A percentile compares a stretch with the other conserved stretches of the same genome.
Conservation (phyloP, 169 alveolate genomes). For the Plasmodium ovale region DNA sequence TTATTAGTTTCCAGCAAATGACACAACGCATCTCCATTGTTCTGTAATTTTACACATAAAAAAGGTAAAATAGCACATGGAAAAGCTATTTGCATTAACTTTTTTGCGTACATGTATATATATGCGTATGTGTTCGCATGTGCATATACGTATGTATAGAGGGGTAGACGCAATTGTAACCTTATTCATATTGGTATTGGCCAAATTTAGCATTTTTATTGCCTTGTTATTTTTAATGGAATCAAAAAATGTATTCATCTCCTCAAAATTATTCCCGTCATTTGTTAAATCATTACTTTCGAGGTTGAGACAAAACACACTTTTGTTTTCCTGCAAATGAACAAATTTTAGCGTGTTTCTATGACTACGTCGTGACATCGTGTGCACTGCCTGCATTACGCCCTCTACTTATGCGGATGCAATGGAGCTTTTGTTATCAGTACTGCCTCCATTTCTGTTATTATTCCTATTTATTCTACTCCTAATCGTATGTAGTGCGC, state of each 20-base stretch:
- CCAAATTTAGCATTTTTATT: slow-evolving; percentile 45
- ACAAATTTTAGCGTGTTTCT: background rate
- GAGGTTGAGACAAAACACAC: slow-evolving; percentile 38
- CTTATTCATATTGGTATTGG: slow-evolving; percentile 68
- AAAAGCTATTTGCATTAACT: background rate
- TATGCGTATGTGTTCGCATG: background rate
- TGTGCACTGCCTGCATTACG: too few relatives aligned
- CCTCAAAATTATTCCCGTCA: slow-evolving; percentile 30
- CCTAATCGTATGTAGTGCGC: background rate
- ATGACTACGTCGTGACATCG: background rate
- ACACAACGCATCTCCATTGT: slow-evolving; percentile 51
- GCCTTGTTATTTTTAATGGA: slow-evolving; percentile 47
- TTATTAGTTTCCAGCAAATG: slow-evolving; percentile 33
- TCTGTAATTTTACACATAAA: slow-evolving; percentile 1
- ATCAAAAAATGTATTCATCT: slow-evolving; percentile 32
- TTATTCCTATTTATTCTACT: background rate
- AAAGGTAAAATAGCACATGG: background rate
- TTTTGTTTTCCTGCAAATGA: slow-evolving; percentile 57
- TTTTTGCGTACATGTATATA: background rate
- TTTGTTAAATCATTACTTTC: slow-evolving; percentile 72
- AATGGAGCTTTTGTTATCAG: too few relatives aligned
- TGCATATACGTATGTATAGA: too few relatives aligned
- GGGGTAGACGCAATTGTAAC: slow-evolving; percentile 2
- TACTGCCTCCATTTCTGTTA: background rate
- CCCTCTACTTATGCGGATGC: too few relatives aligned